These are phyloP conservation scores for Tuber umbilicatum DNA, from an alignment of 495 filamentous ascomycete species.

Conservation along the genomic window DNA sequence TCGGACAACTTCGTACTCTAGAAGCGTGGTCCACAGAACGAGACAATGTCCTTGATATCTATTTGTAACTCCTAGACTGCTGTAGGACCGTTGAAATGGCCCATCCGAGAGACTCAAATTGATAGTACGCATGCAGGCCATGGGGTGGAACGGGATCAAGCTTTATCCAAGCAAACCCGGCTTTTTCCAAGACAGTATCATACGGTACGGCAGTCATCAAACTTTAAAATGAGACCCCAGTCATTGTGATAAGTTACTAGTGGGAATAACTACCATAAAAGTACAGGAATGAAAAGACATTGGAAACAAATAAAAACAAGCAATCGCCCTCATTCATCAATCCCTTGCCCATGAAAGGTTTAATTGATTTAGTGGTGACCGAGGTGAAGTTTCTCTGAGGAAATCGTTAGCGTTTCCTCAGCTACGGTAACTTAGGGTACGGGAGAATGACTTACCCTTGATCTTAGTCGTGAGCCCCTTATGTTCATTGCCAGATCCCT, in stretches of 20 bases:
- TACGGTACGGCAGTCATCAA: too few relatives aligned
- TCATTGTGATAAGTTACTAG: neutral
- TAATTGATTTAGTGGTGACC: slow-evolving; percentile 25
- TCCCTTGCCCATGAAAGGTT: neutral
- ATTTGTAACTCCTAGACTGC: neutral
- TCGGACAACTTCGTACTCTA: neutral
- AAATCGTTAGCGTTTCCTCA: slow-evolving; percentile 4
- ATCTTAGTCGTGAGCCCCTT: slow-evolving; percentile 28
- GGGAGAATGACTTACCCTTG: slow-evolving; percentile 24
- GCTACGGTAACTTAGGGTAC: neutral
- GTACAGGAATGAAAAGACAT: neutral
- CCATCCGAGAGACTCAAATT: neutral
- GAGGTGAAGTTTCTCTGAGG: slow-evolving; percentile 36
- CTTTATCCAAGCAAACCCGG: neutral
- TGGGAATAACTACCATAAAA: neutral
- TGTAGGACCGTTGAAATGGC: neutral
- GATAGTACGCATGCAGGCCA: neutral
- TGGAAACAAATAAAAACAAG: neutral
- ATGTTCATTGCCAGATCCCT: slow-evolving; percentile 8
- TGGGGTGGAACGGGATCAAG: neutral
- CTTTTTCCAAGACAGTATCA: neutral
- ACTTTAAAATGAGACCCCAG: neutral
- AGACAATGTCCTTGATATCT: neutral
- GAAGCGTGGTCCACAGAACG: neutral
- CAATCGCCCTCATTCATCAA: neutral